A percentile compares a stretch with the other conserved stretches of the same genome.
phyloP scores from a whole-genome alignment of 345 rosid genomes.

The Aegle marmelos region DNA sequence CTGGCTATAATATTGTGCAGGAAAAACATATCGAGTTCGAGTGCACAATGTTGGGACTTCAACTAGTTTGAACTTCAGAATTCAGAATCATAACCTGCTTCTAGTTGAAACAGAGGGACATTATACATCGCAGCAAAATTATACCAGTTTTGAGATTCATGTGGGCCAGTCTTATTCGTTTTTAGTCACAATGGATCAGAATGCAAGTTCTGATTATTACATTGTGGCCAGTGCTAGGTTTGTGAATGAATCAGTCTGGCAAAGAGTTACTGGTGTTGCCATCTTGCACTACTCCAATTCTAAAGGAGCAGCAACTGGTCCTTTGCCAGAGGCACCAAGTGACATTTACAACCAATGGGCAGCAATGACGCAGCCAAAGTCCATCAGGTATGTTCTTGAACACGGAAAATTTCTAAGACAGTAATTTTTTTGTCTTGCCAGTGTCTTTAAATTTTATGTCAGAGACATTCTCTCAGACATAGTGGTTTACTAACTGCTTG shows the following conservation, averaged over 20 bases:
- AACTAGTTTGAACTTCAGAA: conserved; percentile 90
- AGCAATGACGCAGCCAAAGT: conserved; percentile 80
- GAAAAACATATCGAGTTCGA: conserved; percentile 80
- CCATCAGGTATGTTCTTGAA: conserved; percentile 60
- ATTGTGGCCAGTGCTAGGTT: conserved; percentile 93
- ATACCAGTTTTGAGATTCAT: conserved; percentile 72
- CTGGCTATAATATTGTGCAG: conserved; percentile 39
- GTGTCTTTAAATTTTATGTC: not conserved
- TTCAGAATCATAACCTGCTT: conserved; percentile 84
- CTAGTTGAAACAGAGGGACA: conserved; percentile 84
- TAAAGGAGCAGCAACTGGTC: conserved; percentile 73
- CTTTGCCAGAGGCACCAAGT: conserved; percentile 65
- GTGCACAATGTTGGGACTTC: conserved; percentile 89
- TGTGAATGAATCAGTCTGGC: conserved; percentile 88
- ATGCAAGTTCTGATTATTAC: conserved; percentile 79
- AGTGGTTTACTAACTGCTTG: not conserved
- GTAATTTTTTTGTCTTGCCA: not conserved
- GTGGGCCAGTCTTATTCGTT: conserved; percentile 94
- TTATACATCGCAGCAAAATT: conserved; percentile 72
- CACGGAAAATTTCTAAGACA: not conserved
- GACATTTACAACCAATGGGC: conserved; percentile 74
- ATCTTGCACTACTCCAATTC: conserved; percentile 92
- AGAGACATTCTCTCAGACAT: not conserved
- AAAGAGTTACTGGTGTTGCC: conserved; percentile 88
- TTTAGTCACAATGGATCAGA: conserved; percentile 88